Conservation (phyloP, 164 flowering plant genomes). For the Echeveria elegans region DNA sequence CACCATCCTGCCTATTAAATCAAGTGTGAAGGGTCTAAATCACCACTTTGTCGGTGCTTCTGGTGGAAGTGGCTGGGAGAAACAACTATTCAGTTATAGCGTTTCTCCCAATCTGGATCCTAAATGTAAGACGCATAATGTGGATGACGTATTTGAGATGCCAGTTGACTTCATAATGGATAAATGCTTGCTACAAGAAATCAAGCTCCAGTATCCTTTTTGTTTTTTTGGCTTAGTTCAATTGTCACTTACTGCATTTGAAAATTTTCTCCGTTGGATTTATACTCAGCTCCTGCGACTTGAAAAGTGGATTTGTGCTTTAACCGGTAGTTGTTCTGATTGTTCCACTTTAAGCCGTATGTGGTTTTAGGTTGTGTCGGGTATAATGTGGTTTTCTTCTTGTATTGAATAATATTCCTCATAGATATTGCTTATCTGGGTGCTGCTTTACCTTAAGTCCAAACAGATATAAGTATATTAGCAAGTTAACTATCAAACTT, state of each 20-base stretch:
- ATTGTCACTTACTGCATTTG: no score
- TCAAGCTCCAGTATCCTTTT: constrained; percentile 88
- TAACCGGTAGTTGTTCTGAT: no score
- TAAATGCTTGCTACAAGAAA: constrained; percentile 75
- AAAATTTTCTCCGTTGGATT: no score
- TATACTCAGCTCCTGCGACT: no score
- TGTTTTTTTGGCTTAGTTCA: no score
- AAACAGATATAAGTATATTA: constrained; percentile 64
- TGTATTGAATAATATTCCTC: no score
- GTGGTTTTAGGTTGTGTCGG: no score
- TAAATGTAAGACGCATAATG: constrained; percentile 20
- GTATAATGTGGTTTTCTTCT: no score
- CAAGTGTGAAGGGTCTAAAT: constrained; percentile 4
- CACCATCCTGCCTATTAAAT: background rate
- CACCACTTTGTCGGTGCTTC: constrained; percentile 18
- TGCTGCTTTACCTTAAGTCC: constrained; percentile 27
- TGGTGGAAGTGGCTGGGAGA: constrained; percentile 79
- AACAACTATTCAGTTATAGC: constrained; percentile 35
- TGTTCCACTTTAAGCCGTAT: no score
- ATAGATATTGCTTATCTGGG: background rate
- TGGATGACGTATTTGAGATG: constrained; percentile 32
- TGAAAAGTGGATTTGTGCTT: no score
- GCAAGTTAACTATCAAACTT: constrained; percentile 67
- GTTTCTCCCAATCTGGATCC: constrained; percentile 10
- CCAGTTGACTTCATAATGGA: constrained; percentile 74